Evolutionary conservation across 768 basidiomycete species (phyloP), one percentile per base, ranked within the genome.

Genomic region (Tulasnella sp.): DNA sequence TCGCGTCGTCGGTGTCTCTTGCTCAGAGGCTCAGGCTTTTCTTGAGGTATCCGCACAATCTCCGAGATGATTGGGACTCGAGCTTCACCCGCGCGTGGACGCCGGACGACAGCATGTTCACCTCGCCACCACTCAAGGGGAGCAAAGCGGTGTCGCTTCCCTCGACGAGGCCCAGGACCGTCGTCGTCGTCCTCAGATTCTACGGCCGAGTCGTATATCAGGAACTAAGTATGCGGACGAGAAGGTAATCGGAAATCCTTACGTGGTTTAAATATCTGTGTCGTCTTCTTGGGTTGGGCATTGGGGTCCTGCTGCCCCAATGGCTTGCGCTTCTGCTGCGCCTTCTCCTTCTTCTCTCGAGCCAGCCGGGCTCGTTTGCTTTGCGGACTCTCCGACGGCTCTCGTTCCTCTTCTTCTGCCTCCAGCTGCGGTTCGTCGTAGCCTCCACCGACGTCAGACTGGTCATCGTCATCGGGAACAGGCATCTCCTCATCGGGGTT

Each of bases 1-100:
- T 84, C 83, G 54, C 87, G 87, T 78, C 86, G 85, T 80, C 86
- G 87, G 48, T 83, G 76, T 79, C 85, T 81, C 80, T 85, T 86
- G 1, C 88, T 88, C 3, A 93, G 87, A 7, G 92, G 89, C 75
- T 83, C 85, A 3, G 88, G 84, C 2, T 88, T 86, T 22, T 90
- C 89, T 60, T 91, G 88, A 0, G 89, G 91, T 20, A 91, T 84
- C 75, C 90, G 87, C 79, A 92, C 84, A 11, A 81, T 54, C 8
- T 42, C 80, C 24, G 81, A 76, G 20, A 81, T 42, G 81, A 81
- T 46, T n/a, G 81, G 81, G 8, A 81, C 81, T 22, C 50, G 73
- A 24, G 81, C 72, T 41, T 82, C 81, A 14, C 58, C 81, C 8
- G 22, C 41, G 37, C 77, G 44, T 24, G 81, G 64, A 40, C 74